A percentile compares a stretch with the other conserved stretches of the same genome.
Evolutionary conservation across 2,329 filamentous ascomycete species (phyloP).

Genomic region (Rutstroemia sp.): DNA sequence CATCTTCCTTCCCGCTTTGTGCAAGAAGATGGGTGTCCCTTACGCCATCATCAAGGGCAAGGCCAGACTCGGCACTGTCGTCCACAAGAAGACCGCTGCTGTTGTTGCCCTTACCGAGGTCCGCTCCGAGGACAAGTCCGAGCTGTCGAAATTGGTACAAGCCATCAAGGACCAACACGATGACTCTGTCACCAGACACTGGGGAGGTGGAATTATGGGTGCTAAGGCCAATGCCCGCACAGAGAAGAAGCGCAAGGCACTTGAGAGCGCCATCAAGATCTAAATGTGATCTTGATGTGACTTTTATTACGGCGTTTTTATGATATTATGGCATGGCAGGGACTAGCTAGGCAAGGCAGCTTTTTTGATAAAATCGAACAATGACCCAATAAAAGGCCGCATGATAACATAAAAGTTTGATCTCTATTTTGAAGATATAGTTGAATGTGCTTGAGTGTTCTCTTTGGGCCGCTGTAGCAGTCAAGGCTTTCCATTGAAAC

Average conservation of each 20-base stretch:
- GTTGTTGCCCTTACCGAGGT: slow-evolving; percentile 95
- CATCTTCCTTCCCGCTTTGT: slow-evolving; percentile 97
- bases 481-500: background rate
- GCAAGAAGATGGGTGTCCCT: slow-evolving; percentile 99
- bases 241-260: slow-evolving; percentile 70
- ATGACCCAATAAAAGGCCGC: slow-evolving; percentile 27
- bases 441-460: background rate
- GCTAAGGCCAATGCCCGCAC: slow-evolving; percentile 75
- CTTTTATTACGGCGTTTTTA: slow-evolving; percentile 27
- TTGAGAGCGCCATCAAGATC: slow-evolving; percentile 96
- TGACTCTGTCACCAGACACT: slow-evolving; percentile 87
- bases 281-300: slow-evolving; percentile 42
- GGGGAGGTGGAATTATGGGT: slow-evolving; percentile 99
- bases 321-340: slow-evolving; percentile 29
- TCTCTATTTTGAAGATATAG: background rate
- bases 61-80: slow-evolving; percentile 95
- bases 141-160: slow-evolving; percentile 93
- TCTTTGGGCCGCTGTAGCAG: background rate
- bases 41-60: slow-evolving; percentile 99
- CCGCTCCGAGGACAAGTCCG: slow-evolving; percentile 94
- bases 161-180: slow-evolving; percentile 97
- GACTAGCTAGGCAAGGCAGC: slow-evolving; percentile 26
- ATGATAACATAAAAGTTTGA: slow-evolving; percentile 27
- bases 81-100: slow-evolving; percentile 99
- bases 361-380: slow-evolving; percentile 5